Evolutionary conservation across 768 basidiomycete genomes (phyloP), one percentile per base, ranked within the genome.

Genomic region (Trametes coccinea): DNA sequence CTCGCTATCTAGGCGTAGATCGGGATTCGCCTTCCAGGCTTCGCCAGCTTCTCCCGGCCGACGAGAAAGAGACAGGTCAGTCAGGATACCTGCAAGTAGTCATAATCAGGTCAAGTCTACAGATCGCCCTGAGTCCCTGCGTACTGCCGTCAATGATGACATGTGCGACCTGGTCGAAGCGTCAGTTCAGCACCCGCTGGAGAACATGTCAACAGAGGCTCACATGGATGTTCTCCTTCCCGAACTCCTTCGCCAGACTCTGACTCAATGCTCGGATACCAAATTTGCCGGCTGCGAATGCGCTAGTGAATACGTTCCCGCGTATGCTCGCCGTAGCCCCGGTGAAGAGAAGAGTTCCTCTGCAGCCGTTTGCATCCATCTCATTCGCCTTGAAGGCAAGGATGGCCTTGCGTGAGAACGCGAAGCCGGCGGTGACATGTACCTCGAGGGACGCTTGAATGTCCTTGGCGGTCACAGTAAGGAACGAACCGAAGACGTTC

Each of bases 61-160:
- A 4, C 34, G 52, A 33, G 63, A 70, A 44, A 56, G 78, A 62
- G 62, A 75, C 9, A 66, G 70, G 49, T 76, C 75, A 0, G 78
- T 79, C 5, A 77, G 39, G 45, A 82, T 79, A n/a, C 75, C 58
- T 70, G 22, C 39, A 30, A n/a, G 1, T 13, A 29, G 1, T 8
- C 27, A 45, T 11, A 13, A 9, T 29, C 34, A 8, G 14, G 37
- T 22, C 27, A 43, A 17, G 53, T 4, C 30, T 10, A 6, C n/a
- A 31, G 40, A n/a, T 16, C 4, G n/a, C 41, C 1, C 1, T 33
- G 2, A 39, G 4, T 33, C 8, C 37, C 59, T n/a, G 29, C 75
- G 30, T 67, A 81, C 77, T 76, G 64, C 89, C 89, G 62, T 91
- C 89, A 49, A 91, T 87, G 62, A 90, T 82, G 34, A 86, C 87